These are phyloP conservation scores for Silene vulgaris DNA, from an alignment of 179 eudicot genomes.

Conservation along the genomic window DNA sequence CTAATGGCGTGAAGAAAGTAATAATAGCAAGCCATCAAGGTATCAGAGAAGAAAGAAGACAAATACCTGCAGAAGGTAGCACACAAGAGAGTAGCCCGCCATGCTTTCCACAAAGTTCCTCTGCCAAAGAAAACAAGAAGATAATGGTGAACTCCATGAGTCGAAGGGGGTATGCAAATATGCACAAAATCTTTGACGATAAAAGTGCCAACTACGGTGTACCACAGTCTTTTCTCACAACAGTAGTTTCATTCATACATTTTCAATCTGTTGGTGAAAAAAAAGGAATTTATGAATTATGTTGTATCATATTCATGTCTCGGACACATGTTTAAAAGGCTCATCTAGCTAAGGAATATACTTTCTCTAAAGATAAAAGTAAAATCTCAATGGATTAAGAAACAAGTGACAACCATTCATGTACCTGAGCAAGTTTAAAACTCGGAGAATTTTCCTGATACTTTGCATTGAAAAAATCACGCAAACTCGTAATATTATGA, in stretches of 20 bases:
- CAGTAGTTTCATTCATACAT: not conserved
- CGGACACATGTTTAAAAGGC: not conserved
- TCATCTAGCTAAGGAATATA: not conserved
- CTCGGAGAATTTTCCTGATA: constrained; percentile 83
- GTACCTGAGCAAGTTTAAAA: constrained; percentile 91
- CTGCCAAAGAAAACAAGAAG: constrained; percentile 40
- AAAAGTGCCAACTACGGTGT: not conserved
- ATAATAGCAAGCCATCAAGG: not conserved
- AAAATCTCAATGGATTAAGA: not conserved
- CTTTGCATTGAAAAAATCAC: constrained; percentile 87
- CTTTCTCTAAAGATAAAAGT: not conserved
- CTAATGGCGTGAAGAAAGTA: constrained; percentile 3
- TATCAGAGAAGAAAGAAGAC: constrained; percentile 5
- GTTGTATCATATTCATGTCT: not conserved
- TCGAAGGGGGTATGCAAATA: not conserved
- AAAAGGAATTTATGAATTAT: not conserved
- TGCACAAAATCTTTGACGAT: not conserved
- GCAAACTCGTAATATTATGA: constrained; percentile 72
- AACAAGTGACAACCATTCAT: not conserved
- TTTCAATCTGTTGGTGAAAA: not conserved
- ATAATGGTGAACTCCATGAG: constrained; percentile 4
- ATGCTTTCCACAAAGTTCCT: constrained; percentile 98
- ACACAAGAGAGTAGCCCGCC: constrained; percentile 99
- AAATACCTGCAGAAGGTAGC: constrained; percentile 92
- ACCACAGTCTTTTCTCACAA: not conserved